Conservation (phyloP, 2,329 filamentous ascomycete genomes). For the Nemania sp. region DNA sequence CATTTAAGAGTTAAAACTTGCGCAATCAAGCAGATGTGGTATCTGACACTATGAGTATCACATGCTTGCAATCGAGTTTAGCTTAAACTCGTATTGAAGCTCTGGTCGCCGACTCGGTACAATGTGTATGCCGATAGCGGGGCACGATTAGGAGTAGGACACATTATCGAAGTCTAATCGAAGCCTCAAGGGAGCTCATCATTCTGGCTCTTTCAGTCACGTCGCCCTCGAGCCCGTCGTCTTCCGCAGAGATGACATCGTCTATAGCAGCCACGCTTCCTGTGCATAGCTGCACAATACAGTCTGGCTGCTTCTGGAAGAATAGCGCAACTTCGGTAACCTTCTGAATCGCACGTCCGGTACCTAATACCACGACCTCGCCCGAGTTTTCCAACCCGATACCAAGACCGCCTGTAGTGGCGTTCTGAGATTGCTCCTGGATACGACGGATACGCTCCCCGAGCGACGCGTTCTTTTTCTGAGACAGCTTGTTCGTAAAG, state of each 20-base stretch:
- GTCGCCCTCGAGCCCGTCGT: constrained; percentile 44
- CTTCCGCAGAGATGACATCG: constrained; percentile 64
- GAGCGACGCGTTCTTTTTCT: constrained; percentile 60
- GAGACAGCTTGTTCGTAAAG: constrained; percentile 56
- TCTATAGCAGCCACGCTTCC: constrained; percentile 75
- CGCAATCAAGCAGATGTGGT: background rate
- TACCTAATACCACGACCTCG: constrained; percentile 71
- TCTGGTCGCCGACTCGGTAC: background rate
- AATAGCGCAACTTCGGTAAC: constrained; percentile 71
- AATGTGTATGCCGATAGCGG: background rate
- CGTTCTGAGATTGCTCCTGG: constrained; percentile 48
- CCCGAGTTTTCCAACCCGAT: constrained; percentile 54
- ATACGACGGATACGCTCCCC: constrained; percentile 60
- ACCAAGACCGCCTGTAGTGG: constrained; percentile 46
- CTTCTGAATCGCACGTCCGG: constrained; percentile 74
- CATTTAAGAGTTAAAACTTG: background rate
- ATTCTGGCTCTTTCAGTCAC: constrained; percentile 59
- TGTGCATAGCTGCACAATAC: constrained; percentile 69
- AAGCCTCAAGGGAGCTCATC: constrained; percentile 64
- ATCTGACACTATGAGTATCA: background rate
- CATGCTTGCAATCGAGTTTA: background rate
- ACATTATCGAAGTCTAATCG: constrained; percentile 59
- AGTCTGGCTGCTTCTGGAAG: constrained; percentile 72
- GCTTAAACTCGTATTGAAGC: background rate
- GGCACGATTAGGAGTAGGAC: background rate